Conservation (phyloP, 2,329 filamentous ascomycete species). For the Aspergillus ibericus region DNA sequence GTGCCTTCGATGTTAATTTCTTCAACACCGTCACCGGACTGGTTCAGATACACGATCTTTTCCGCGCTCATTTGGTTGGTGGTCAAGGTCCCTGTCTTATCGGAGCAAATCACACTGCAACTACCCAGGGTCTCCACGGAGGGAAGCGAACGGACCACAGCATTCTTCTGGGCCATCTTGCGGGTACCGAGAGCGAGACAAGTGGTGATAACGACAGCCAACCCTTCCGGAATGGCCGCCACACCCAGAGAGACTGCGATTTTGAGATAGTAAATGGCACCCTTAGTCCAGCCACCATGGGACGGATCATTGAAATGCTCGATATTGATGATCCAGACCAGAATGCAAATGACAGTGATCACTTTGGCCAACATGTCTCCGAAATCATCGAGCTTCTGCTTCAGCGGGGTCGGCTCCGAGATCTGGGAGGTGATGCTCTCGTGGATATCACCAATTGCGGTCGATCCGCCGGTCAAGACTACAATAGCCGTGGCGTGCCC, state of each 20-base stretch:
- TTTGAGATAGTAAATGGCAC: constrained; percentile 98
- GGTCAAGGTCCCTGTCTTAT: constrained; percentile 97
- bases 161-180: constrained; percentile 99
- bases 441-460: constrained; percentile 97
- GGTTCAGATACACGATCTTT: constrained; percentile 81
- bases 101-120: constrained; percentile 99
- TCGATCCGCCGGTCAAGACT: constrained; percentile 82
- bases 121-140: constrained; percentile 97
- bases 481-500: constrained; percentile 91
- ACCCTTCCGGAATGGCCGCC: constrained; percentile 93
- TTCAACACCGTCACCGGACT: constrained; percentile 70
- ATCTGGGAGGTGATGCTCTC: constrained; percentile 98
- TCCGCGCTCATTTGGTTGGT: constrained; percentile 99
- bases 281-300: constrained; percentile 92
- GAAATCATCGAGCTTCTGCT: constrained; percentile 98
- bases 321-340: constrained; percentile 98
- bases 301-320: constrained; percentile 93
- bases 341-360: constrained; percentile 92
- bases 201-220: constrained; percentile 98
- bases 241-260: constrained; percentile 98
- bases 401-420: constrained; percentile 92
- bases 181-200: constrained; percentile 93
- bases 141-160: constrained; percentile 90
- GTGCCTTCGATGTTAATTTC: constrained; percentile 90
- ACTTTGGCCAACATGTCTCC: constrained; percentile 96